Conservation (phyloP, 768 basidiomycete genomes). For the Rhizopogon vinicolor region DNA sequence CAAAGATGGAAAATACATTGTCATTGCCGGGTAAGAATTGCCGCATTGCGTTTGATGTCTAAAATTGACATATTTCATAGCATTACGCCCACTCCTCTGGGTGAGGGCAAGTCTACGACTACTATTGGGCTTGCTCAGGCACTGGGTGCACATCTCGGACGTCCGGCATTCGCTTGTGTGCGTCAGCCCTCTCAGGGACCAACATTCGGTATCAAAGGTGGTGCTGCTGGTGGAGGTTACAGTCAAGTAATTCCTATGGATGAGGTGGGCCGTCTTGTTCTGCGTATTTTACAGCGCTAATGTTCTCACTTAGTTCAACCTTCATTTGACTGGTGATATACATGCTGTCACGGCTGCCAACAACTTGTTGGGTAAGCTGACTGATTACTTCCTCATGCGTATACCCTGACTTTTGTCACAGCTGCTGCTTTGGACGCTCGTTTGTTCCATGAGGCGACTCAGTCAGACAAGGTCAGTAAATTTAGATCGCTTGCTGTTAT, state of each 20-base stretch:
- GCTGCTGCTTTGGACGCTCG: conserved; percentile 96
- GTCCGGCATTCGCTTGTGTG: conserved; percentile 93
- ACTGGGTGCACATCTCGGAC: conserved; percentile 88
- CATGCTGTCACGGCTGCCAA: conserved; percentile 98
- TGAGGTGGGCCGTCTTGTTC: conserved; percentile 48
- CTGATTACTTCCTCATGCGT: neutral
- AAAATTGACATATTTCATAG: conserved; percentile 31
- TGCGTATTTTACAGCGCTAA: conserved; percentile 3
- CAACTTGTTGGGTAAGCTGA: conserved; percentile 75
- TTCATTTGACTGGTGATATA: conserved; percentile 95
- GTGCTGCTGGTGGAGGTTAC: conserved; percentile 97
- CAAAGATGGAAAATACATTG: conserved; percentile 92
- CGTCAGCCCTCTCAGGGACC: conserved; percentile 98
- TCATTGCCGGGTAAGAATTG: conserved; percentile 76
- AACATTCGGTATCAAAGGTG: conserved; percentile 99
- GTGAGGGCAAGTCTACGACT: conserved; percentile 98
- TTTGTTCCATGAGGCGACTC: conserved; percentile 96
- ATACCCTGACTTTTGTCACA: conserved; percentile 22
- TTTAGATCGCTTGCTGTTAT: neutral
- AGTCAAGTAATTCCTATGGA: conserved; percentile 99
- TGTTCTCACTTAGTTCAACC: conserved; percentile 64
- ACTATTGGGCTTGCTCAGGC: conserved; percentile 97
- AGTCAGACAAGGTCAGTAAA: conserved; percentile 74
- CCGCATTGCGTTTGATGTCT: conserved; percentile 1
- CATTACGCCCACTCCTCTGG: conserved; percentile 94